Conservation (phyloP, 306 rosid genomes). For the Cicer chorassanicum region DNA sequence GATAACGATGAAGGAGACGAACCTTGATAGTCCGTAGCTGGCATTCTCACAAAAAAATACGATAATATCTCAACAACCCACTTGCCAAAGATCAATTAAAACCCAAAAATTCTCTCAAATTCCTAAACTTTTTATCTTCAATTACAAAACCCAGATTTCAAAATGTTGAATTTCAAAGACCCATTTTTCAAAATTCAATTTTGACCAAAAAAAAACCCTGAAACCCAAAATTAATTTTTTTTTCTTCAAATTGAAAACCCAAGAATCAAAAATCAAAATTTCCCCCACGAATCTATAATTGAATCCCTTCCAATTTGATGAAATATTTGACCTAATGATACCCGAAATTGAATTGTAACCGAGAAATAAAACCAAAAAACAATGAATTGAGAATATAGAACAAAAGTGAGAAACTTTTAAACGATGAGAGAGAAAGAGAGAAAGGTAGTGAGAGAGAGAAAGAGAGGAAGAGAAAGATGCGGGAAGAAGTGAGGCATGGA, state of each 20-base stretch:
- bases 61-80: constrained; percentile 9
- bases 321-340: too few species aligned
- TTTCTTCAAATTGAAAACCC: not conserved
- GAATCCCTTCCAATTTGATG: too few species aligned
- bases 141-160: constrained; percentile 27
- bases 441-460: constrained; percentile 23
- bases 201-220: not conserved
- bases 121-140: constrained; percentile 18
- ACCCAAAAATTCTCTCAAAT: not conserved
- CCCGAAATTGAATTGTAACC: not conserved
- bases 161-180: constrained; percentile 19
- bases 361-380: not conserved
- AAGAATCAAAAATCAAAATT: not conserved
- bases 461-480: constrained; percentile 26
- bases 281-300: too few species aligned
- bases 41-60: constrained; percentile 61
- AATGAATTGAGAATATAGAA: not conserved
- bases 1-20: constrained; percentile 60
- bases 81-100: not conserved
- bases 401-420: constrained; percentile 14
- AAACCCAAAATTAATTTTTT: not conserved
- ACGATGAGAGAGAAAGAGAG: constrained; percentile 21
- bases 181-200: not conserved
- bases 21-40: constrained; percentile 75
- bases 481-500: constrained; percentile 47